phyloP scores from a whole-genome alignment of 495 filamentous ascomycete species.

The Achaetomiella virescens region DNA sequence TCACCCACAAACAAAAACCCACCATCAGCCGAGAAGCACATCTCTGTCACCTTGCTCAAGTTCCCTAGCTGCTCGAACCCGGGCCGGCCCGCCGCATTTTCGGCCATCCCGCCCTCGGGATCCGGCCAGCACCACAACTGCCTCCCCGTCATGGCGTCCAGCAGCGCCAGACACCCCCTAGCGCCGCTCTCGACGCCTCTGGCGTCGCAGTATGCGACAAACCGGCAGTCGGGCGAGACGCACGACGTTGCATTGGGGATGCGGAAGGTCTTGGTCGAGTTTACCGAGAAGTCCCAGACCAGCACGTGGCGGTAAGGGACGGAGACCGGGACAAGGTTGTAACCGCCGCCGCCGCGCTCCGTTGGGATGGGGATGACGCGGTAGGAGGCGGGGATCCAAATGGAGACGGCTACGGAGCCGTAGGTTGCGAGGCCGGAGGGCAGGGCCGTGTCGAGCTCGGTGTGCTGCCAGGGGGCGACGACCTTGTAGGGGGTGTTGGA shows the following conservation, averaged over 20 bases:
- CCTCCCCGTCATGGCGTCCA: conserved; percentile 30
- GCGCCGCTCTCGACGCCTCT: conserved; percentile 26
- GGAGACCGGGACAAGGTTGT: conserved; percentile 25
- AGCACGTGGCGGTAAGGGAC: conserved; percentile 29
- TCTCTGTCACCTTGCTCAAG: conserved; percentile 26
- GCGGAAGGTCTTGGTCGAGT: conserved; percentile 29
- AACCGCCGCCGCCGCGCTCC: conserved; percentile 17
- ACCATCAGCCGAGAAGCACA: conserved; percentile 29
- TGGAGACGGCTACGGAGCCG: conserved; percentile 29
- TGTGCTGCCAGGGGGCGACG: conserved; percentile 34
- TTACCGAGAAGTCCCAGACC: conserved; percentile 32
- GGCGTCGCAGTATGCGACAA: conserved; percentile 29
- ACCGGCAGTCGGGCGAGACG: conserved; percentile 32
- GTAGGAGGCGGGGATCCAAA: conserved; percentile 34
- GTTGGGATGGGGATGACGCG: conserved; percentile 28
- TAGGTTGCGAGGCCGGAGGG: conserved; percentile 29
- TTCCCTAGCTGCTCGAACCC: conserved; percentile 25
- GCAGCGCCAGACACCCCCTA: conserved; percentile 24
- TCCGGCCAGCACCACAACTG: conserved; percentile 33
- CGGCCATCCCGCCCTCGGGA: conserved; percentile 21
- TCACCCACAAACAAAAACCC: conserved; percentile 31
- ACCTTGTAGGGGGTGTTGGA: conserved; percentile 26
- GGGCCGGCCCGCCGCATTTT: conserved; percentile 7
- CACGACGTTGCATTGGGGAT: conserved; percentile 32
- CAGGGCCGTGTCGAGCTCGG: conserved; percentile 32